Evolutionary conservation across 331 rosid genomes (phyloP), one percentile per base, ranked within the genome.

Genomic region (Pyrus hybrid): DNA sequence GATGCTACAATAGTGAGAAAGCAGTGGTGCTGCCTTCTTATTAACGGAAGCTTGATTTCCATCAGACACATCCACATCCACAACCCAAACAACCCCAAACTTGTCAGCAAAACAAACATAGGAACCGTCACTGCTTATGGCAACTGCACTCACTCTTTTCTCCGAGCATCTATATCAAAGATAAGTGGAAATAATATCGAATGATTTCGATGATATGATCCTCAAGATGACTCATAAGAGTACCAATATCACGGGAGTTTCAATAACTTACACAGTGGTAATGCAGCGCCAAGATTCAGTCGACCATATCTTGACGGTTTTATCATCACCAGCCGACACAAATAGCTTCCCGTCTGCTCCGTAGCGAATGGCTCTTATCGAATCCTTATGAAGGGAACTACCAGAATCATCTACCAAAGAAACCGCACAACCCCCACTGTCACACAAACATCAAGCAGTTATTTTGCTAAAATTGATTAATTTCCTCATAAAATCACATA

Each of bases 1-100:
- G 80, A 94, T 89, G 76, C 99, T 92, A 80, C 99, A 94, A 82
- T 94, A 94, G 78, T 92, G 99, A 73, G 99, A 88, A 73, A 92
- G 90, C 82, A 92, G 51, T 7, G 91, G 85, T 8, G 65, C 81
- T 20, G 93, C 88, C 81, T 87, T 94, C 83, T 87, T 90, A 73
- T 82, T 73, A 43, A 5, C 62, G 28, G 33, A 64, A n/a, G 85
- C 74, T 73, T 80, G 74, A 77, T 77, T 77, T 61, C 75, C 86
- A 70, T 88, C 83, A n/a, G 25, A 7, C 13, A 80, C 83, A 78
- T 75, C 93, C 67, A 90, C 84, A 71, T 88, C 93, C 70, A 90
- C 88, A 83, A 86, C 81, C 97, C 97, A 94, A 63, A 94, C 89
- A 43, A 92, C 90, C 35, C 97, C 99, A 35, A 94, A 94, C 77